Evolutionary conservation across 2,329 filamentous ascomycete genomes (phyloP).

Genomic region (Zymoseptoria passerinii): DNA sequence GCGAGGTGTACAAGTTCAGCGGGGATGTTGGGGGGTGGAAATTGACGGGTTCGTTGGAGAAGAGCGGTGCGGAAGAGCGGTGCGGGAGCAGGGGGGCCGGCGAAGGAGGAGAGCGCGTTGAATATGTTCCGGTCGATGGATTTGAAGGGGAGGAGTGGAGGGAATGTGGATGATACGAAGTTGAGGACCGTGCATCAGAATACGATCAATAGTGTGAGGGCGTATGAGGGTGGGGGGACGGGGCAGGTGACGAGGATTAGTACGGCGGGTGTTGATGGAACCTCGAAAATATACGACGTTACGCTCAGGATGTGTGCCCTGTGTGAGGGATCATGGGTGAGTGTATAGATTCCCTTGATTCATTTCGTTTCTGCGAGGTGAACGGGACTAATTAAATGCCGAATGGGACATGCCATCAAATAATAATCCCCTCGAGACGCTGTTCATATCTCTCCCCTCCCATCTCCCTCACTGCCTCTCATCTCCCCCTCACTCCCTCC

Average conservation of each 20-base stretch:
- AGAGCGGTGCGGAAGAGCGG: constrained; percentile 41
- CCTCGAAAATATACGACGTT: no score
- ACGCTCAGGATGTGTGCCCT: no score
- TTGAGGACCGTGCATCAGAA: constrained; percentile 96
- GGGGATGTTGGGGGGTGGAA: constrained; percentile 77
- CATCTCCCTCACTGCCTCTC: not conserved
- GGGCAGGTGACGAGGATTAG: constrained; percentile 63
- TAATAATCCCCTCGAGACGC: no score
- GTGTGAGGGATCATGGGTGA: no score
- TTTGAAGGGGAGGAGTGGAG: constrained; percentile 70
- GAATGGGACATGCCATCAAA: no score
- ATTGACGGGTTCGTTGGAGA: constrained; percentile 69
- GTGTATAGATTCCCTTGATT: no score
- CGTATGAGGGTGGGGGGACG: constrained; percentile 56
- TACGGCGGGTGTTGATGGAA: constrained; percentile 46
- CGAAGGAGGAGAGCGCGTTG: constrained; percentile 81
- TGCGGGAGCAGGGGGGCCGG: constrained; percentile 28
- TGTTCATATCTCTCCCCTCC: no score
- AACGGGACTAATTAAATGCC: no score
- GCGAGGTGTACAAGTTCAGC: constrained; percentile 81
- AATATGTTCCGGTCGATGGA: constrained; percentile 99
- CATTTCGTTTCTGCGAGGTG: no score
- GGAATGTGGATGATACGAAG: constrained; percentile 73
- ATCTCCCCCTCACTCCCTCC: constrained; percentile 34
- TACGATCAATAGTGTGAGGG: constrained; percentile 77